phyloP scores from a whole-genome alignment of 139 green algal species.

The Penium margaritaceum region DNA sequence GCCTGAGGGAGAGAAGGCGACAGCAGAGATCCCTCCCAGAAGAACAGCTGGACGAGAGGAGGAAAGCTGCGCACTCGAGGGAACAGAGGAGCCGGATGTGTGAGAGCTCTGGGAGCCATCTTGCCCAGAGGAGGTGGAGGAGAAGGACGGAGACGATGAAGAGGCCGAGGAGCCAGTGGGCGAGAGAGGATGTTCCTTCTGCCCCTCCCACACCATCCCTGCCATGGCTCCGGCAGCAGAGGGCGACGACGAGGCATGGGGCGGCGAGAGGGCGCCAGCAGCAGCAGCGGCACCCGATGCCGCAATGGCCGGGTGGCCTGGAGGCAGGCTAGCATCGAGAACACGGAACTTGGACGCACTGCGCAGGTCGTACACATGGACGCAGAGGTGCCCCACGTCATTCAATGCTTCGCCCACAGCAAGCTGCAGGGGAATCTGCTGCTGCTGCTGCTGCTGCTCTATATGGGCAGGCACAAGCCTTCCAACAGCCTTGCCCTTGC shows the following conservation, averaged over 20 bases:
- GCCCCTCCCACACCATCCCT: neutral
- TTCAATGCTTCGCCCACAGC: constrained; percentile 25
- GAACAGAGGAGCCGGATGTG: too few species aligned
- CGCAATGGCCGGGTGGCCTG: constrained; percentile 5
- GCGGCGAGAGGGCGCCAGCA: too few species aligned
- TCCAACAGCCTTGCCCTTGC: too few species aligned
- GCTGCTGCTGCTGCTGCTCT: too few species aligned
- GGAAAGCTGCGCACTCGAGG: too few species aligned
- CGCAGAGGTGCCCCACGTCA: neutral
- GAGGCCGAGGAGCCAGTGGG: too few species aligned
- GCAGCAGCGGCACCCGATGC: neutral
- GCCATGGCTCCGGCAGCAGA: neutral
- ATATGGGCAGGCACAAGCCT: too few species aligned
- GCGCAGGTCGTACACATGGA: constrained; percentile 26
- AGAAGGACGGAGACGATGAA: too few species aligned
- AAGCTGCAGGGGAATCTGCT: too few species aligned
- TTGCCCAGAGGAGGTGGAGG: too few species aligned
- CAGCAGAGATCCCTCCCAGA: constrained; percentile 19
- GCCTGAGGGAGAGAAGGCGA: constrained; percentile 15
- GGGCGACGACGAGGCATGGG: neutral
- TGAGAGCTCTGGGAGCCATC: too few species aligned
- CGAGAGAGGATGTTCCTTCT: neutral
- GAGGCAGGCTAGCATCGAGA: constrained; percentile 24
- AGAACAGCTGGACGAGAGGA: neutral
- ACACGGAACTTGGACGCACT: constrained; percentile 21